Evolutionary conservation across 1,284 basidiomycete genomes (phyloP), one percentile per base, ranked within the genome.

Genomic region (Tremellales sp.): DNA sequence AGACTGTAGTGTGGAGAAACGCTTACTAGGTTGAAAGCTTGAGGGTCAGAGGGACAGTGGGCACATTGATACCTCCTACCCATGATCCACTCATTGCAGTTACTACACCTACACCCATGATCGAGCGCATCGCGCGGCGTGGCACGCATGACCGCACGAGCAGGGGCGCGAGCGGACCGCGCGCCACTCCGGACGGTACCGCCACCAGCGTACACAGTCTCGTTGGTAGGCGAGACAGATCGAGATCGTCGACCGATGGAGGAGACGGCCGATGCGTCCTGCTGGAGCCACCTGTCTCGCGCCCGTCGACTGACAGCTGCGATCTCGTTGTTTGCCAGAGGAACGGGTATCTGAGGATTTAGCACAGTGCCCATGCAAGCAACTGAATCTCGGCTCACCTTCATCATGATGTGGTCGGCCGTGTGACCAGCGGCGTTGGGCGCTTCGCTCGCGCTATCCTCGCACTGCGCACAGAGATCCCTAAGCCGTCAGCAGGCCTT

Each of bases 391-490:
- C n/a, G 48, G 48, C 71, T 43, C 48, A 87, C 89, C 82, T 94
- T 93, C 74, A 94, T 89, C 81, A 92, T 82, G 61, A 92, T 89
- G 65, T 94, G 90, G 4, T 76, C 72, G 0, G 72, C 54, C 0
- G 68, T 67, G 48, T 76, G 74, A 25, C 60, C 54, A 27, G 62
- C 53, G 13, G 60, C 64, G 25, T 57, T 56, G 22, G 53, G 51
- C 1, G 24, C 45, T 10, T 56, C 46, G 13, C 60, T 59, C 1
- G 86, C 85, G 15, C 90, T 77, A 15, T 88, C 87, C 69, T 93
- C 90, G 68, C 90, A 94, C 60, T 90, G 89, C 17, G 85, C 82
- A 64, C 90, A 94, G 17, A 93, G 57, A 51, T 76, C 74, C 71
- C 68, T 70, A 44, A 46, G 23, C n/a, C n/a, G 35, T 46, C 35